These are phyloP conservation scores for Eucalyptus regnans DNA, from an alignment of 345 rosid species.

Conservation along the genomic window DNA sequence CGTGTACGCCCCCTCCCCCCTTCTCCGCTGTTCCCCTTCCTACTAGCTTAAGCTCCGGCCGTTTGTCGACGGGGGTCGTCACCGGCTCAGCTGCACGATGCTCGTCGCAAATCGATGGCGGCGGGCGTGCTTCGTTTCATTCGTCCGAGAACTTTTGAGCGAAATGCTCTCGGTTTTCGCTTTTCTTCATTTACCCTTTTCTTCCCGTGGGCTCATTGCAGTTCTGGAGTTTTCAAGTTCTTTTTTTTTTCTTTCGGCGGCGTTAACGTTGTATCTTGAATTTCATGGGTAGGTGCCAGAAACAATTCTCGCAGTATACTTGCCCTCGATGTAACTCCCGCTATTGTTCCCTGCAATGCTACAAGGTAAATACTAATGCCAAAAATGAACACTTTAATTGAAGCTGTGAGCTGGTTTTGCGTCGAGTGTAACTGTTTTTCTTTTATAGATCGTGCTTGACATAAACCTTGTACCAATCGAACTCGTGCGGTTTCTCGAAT, in stretches of 20 bases:
- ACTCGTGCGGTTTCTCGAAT: neutral
- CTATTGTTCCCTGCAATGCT: constrained; percentile 75
- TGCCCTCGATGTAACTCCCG: constrained; percentile 94
- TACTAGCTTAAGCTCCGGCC: neutral
- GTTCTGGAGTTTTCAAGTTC: neutral
- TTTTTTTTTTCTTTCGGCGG: neutral
- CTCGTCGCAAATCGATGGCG: neutral
- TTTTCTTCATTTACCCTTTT: neutral
- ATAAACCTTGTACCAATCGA: neutral
- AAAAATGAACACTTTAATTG: neutral
- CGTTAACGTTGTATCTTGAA: neutral
- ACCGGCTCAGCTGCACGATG: neutral
- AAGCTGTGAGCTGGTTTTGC: neutral
- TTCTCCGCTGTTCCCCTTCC: neutral
- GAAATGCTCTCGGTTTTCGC: neutral
- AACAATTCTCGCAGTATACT: constrained; percentile 87
- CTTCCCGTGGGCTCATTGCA: neutral
- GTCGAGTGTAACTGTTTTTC: neutral
- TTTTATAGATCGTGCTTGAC: neutral
- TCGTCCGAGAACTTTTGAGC: neutral
- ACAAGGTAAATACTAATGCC: constrained; percentile 21
- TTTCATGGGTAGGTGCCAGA: constrained; percentile 43
- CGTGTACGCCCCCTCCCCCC: constrained; percentile 26
- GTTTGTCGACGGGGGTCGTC: neutral
- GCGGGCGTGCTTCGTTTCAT: neutral